Conservation (phyloP, 164 flowering plant genomes). For the Brasenia schreberi region DNA sequence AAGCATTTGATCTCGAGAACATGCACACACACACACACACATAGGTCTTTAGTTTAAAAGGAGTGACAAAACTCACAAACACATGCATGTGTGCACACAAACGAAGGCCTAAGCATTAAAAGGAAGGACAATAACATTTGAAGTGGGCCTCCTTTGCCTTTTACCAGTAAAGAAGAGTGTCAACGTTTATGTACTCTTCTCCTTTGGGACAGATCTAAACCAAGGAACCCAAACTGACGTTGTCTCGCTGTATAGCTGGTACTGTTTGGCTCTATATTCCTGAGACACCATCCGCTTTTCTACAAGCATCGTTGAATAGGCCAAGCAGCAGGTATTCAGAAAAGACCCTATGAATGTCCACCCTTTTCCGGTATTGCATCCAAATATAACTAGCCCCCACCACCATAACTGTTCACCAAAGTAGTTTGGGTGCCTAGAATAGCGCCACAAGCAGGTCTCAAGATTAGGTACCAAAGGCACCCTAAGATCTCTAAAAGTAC, state of each 20-base stretch:
- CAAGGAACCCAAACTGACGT: conserved; percentile 97
- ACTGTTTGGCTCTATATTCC: conserved; percentile 59
- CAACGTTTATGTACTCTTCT: conserved; percentile 17
- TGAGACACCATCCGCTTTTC: conserved; percentile 70
- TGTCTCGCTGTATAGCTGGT: conserved; percentile 59
- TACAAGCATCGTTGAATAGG: conserved; percentile 72
- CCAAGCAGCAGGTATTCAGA: conserved; percentile 57
- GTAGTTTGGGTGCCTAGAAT: conserved; percentile 88
- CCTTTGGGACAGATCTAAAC: conserved; percentile 55
- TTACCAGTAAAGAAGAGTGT: not conserved
- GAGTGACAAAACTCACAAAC: too few species aligned
- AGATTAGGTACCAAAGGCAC: conserved; percentile 36
- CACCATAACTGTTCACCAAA: conserved; percentile 99
- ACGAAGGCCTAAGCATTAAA: too few species aligned
- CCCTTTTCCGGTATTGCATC: conserved; percentile 64
- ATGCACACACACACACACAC: too few species aligned
- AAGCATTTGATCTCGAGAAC: not conserved
- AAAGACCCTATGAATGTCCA: conserved; percentile 75
- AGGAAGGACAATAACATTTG: too few species aligned
- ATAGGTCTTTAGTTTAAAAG: too few species aligned
- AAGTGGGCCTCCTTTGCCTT: too few species aligned
- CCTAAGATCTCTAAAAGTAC: conserved; percentile 34
- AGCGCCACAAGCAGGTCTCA: conserved; percentile 69
- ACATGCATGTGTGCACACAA: too few species aligned
- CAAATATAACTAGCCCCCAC: conserved; percentile 85